Evolutionary conservation across 352 stramenopile species (phyloP).

Genomic region (Phytopythium cucurbitacearum): DNA sequence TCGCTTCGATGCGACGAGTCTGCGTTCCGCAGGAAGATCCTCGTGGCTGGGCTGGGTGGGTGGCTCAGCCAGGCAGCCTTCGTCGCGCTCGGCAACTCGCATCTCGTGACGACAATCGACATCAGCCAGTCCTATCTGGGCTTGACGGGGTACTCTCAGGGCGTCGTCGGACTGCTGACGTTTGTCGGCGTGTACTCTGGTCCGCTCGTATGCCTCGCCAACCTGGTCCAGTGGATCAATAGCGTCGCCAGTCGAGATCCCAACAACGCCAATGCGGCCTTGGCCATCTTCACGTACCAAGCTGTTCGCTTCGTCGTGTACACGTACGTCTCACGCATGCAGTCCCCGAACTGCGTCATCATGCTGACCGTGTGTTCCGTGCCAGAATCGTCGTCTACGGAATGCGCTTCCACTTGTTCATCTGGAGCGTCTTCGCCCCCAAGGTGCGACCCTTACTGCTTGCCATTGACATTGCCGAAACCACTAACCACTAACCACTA

Average conservation of each 20-base stretch:
- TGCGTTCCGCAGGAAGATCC: slow-evolving; percentile 4
- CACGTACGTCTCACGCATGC: slow-evolving; percentile 29
- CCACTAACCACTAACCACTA: slow-evolving; percentile 1
- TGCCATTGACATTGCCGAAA: not conserved
- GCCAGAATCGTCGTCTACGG: slow-evolving; percentile 75
- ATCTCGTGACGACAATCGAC: slow-evolving; percentile 87
- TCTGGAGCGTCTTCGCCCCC: slow-evolving; percentile 89
- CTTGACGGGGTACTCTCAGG: slow-evolving; percentile 73
- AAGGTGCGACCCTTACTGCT: slow-evolving; percentile 39
- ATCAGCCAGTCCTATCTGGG: slow-evolving; percentile 87
- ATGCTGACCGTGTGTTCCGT: slow-evolving; percentile 1
- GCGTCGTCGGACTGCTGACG: slow-evolving; percentile 70
- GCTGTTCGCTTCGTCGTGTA: slow-evolving; percentile 59
- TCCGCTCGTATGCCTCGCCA: slow-evolving; percentile 58
- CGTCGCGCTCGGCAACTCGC: slow-evolving; percentile 85
- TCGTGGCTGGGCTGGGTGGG: slow-evolving; percentile 22
- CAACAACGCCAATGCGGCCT: slow-evolving; percentile 10
- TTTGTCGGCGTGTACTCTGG: slow-evolving; percentile 75
- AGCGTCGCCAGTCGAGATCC: not conserved
- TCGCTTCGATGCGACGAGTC: slow-evolving; percentile 12
- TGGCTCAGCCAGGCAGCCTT: slow-evolving; percentile 73
- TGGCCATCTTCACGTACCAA: slow-evolving; percentile 51
- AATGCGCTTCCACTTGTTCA: slow-evolving; percentile 90
- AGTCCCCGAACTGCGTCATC: slow-evolving; percentile 4
- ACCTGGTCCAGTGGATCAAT: slow-evolving; percentile 36